Evolutionary conservation across 192 early-diverging fungal species (phyloP), one percentile per base, ranked within the genome.

Genomic region (Podila epigama): DNA sequence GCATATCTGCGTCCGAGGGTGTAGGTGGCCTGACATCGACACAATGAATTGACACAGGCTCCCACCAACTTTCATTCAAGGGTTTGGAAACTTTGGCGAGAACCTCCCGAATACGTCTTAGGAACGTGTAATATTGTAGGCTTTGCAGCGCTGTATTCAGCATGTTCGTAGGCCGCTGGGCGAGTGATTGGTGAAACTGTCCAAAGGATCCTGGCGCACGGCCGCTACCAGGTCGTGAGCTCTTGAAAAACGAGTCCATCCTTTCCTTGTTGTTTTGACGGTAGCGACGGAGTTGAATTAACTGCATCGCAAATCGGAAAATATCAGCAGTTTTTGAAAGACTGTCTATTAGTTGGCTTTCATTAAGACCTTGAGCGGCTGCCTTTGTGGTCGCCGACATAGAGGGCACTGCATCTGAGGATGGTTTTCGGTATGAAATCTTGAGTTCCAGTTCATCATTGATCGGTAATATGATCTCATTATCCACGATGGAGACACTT

Each of bases 361-460:
- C 16, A 16, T 65, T 51, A 2, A 16, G 15, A n/a, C 28, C 4
- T 8, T 35, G 7, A 18, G 6, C 27, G 48, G 20, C 35, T 51
- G 18, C 48, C 18, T 33, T 33, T 51, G 34, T 51, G 27, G 41
- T 27, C 3, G 59, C 18, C 2, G 42, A 20, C 15, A 27, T 13
- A 15, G 25, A 37, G 1, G 25, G 15, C 33, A 25, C 22, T 7
- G 61, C 59, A 32, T 62, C 65, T 11, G 52, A 2, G 18, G 51
- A 33, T 4, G 58, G 60, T 10, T 52, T 29, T 59, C 60, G 60
- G 56, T 77, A 63, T 27, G 73, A 59, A 25, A 77, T 68, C 39
- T 63, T 77, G 54, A 77, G 73, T 54, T 77, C 73, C 56, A 77
- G 66, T 18, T 77, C 73, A 32, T 77, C 73, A 32, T 68, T 77